Base-by-base conservation (phyloP, 441 rosid genomes). In the Omphalea diandra region DNA sequence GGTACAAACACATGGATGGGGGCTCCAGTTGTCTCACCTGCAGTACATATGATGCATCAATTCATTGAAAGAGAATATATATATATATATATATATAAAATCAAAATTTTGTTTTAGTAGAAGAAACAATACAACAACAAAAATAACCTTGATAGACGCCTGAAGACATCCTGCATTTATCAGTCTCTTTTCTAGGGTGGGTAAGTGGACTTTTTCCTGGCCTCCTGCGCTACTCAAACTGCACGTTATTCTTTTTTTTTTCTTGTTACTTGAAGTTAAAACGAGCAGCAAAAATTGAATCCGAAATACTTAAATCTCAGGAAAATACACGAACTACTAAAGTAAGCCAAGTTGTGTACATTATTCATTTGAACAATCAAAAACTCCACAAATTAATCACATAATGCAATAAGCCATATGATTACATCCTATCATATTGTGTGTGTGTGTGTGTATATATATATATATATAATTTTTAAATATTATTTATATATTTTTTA, bases 161-260 rank as follows among this genome's bases (percentile, higher is more conserved):
- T 63, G 98, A 95, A 63, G 54, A 77, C 70, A 95, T 90, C 62
- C 69, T 77, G 86, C 98, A 95, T 10, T 97, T 93, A 81, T 95
- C 98, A 20, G 98, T 95, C 85, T 93, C 99, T 75, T 95, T 95
- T 69, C 99, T 95, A 52, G 98, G 99, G 55, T 98, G 93, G 6
- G 99, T 95, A 71, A 95, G 93, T 79, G 97, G 84, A 82, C 99
- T 95, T 84, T 95, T 98, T 67, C 98, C 98, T 3, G 99, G 99
- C 79, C 99, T 87, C 97, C 98, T 95, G 77, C 58, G 77, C 47
- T 22, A 58, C 31, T 61, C 33, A n/a, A 27, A 70, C 63, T 15
- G 64, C n/a, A n/a, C n/a, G n/a, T n/a, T n/a, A n/a, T n/a, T n/a
- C n/a, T n/a, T n/a, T n/a, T n/a, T n/a, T n/a, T n/a, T n/a, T n/a